These are phyloP conservation scores for Scleroderma citrinum DNA, from an alignment of 768 basidiomycete genomes.

Conservation along the genomic window DNA sequence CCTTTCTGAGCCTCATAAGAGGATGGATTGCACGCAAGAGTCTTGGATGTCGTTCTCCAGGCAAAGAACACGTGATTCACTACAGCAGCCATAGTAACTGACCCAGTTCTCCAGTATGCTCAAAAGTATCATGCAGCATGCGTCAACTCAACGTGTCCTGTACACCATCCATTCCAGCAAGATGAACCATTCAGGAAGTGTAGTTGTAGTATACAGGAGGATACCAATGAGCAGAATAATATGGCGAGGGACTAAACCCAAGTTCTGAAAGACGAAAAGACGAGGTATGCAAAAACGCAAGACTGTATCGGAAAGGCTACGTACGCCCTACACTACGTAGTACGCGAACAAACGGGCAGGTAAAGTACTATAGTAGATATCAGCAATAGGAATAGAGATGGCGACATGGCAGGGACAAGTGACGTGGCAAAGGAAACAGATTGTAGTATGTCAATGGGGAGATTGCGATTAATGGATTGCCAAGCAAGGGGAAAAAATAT, in stretches of 20 bases:
- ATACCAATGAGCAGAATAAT: slow-evolving; percentile 4
- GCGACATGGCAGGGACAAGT: slow-evolving; percentile 15
- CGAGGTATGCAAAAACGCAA: slow-evolving; percentile 12
- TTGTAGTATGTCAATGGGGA: slow-evolving; percentile 13
- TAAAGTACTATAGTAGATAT: slow-evolving; percentile 30
- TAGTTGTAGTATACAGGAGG: slow-evolving; percentile 9
- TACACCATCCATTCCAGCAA: neutral
- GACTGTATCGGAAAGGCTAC: slow-evolving; percentile 6
- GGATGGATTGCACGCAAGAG: slow-evolving; percentile 4
- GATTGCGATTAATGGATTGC: slow-evolving; percentile 28
- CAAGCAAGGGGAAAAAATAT: slow-evolving; percentile 19
- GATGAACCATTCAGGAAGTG: slow-evolving; percentile 6
- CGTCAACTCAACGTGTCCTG: neutral
- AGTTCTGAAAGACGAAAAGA: slow-evolving; percentile 2
- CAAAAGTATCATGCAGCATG: too few relatives aligned
- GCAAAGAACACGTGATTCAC: too few relatives aligned
- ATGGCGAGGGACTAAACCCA: slow-evolving; percentile 3
- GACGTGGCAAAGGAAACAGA: slow-evolving; percentile 9
- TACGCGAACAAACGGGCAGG: slow-evolving; percentile 8
- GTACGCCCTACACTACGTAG: slow-evolving; percentile 2
- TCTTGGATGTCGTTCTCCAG: slow-evolving; percentile 7
- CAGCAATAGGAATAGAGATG: slow-evolving; percentile 24
- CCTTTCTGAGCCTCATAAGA: neutral
- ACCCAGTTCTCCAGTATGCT: too few relatives aligned
- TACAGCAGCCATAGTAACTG: too few relatives aligned